phyloP scores from a whole-genome alignment of 148 eudicot genomes.

The Amaranthus hypochondriacus region DNA sequence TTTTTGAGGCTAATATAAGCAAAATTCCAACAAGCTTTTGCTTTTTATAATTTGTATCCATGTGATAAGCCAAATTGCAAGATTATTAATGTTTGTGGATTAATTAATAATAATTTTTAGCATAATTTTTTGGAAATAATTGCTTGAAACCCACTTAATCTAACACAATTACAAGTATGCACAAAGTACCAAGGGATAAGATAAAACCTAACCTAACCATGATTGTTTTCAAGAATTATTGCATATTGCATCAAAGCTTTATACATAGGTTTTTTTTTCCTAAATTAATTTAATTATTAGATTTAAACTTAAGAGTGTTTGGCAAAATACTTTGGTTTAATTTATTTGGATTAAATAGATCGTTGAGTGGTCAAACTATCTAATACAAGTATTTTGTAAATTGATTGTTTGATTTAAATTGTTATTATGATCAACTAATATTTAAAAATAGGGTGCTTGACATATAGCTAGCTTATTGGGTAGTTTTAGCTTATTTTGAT shows the following conservation, averaged over 20 bases:
- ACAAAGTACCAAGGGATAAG: conserved; percentile 13
- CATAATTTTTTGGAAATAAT: conserved; percentile 12
- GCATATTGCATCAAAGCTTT: background rate
- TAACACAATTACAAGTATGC: background rate
- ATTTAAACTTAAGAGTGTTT: background rate
- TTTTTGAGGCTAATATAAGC: conserved; percentile 15
- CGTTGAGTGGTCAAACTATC: too few species aligned
- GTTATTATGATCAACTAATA: too few species aligned
- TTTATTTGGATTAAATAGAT: too few species aligned
- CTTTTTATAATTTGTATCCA: conserved; percentile 6
- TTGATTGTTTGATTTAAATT: too few species aligned
- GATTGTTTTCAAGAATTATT: background rate
- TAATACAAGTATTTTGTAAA: too few species aligned
- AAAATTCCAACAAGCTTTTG: background rate
- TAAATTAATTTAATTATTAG: background rate
- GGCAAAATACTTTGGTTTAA: background rate
- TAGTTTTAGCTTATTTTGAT: too few species aligned
- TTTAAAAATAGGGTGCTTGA: too few species aligned
- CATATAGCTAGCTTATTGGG: too few species aligned
- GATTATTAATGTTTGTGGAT: conserved; percentile 3
- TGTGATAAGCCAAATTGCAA: conserved; percentile 20
- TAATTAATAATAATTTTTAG: conserved; percentile 5
- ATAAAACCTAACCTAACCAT: conserved; percentile 8
- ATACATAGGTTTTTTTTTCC: background rate
- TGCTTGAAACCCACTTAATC: conserved; percentile 10